Base-by-base conservation (phyloP, 208 protist genomes). In the Plasmodiophora brassicae region DNA sequence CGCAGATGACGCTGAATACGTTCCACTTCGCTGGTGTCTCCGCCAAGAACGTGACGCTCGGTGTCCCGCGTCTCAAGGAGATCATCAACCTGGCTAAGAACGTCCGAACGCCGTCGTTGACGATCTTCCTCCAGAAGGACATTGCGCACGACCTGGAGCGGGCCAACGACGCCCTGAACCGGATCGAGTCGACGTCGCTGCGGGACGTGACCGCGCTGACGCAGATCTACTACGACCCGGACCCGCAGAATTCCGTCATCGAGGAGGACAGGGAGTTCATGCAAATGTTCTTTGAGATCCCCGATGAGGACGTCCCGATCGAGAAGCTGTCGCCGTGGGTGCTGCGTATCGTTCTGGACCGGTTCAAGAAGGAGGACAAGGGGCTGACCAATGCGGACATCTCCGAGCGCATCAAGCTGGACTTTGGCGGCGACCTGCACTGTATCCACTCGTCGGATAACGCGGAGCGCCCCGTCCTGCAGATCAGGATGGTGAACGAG, bases 1-100 rank as follows among this genome's bases (percentile, higher is more conserved):
- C 99, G 72, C 98, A 99, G 93, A 99, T 99, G 98, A 99, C 98
- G 10, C 94, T 99, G 1, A 99, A 99, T 92, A 99, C 98, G 43
- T 99, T 99, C 94, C 98, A 99, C 94, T 98, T 97, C 91, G 98
- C 98, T 45, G 98, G 98, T 92, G 97, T 99, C 83, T 98, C 97
- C 1, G 94, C 95, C 65, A 99, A 99, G 93, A 99, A 99, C 92
- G 98, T 99, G 35, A 99, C 98, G 1, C 95, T 99, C 38, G 98
- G 98, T 91, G 97, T 99, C 41, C 98, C 98, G 35, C 96, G 98
- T 39, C 93, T 99, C 35, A 96, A 98, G 71, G 98, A 99, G 93
- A 92, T 99, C 65, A 97, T 99, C 86, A 99, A 99, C 90, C 94
- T 99, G 38, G 96, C 97, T 35, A 95, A 96, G 85, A 96, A 95